Conservation (phyloP, 1,284 basidiomycete species). For the Calocybe gambosa region DNA sequence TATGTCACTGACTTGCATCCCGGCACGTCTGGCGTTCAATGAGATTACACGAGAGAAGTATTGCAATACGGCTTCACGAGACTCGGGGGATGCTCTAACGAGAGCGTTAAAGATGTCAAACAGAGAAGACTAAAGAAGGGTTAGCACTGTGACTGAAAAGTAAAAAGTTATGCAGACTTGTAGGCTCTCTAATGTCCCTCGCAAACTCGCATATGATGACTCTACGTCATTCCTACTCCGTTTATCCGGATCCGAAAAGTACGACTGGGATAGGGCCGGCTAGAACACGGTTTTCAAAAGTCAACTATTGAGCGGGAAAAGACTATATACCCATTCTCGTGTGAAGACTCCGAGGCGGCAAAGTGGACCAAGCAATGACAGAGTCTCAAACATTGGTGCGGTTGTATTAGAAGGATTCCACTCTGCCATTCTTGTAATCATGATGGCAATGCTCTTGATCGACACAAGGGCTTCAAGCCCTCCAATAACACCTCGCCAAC, state of each 20-base stretch:
- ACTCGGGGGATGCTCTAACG: constrained; percentile 74
- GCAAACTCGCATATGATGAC: constrained; percentile 76
- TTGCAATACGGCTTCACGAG: constrained; percentile 80
- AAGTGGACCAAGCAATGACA: constrained; percentile 75
- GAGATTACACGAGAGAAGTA: constrained; percentile 75
- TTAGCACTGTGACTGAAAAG: not conserved
- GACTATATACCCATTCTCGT: constrained; percentile 63
- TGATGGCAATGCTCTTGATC: constrained; percentile 77
- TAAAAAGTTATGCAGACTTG: constrained; percentile 45
- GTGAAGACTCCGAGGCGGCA: constrained; percentile 79
- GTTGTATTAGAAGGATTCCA: constrained; percentile 64
- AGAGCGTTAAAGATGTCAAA: constrained; percentile 89
- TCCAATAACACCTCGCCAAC: constrained; percentile 83
- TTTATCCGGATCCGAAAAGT: constrained; percentile 83
- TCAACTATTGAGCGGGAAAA: not conserved
- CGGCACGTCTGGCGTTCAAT: constrained; percentile 82
- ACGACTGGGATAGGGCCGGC: constrained; percentile 73
- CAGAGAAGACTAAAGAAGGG: constrained; percentile 52
- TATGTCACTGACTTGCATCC: constrained; percentile 64
- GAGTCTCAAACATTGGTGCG: constrained; percentile 56
- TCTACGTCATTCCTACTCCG: constrained; percentile 72
- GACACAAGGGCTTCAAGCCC: constrained; percentile 79
- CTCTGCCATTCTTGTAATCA: constrained; percentile 67
- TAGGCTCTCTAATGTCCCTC: constrained; percentile 74
- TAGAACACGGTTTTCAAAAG: constrained; percentile 24